Evolutionary conservation across 208 protist species (phyloP), one percentile per base, ranked within the genome.

Genomic region (Leptomonas pyrrhocoris): DNA sequence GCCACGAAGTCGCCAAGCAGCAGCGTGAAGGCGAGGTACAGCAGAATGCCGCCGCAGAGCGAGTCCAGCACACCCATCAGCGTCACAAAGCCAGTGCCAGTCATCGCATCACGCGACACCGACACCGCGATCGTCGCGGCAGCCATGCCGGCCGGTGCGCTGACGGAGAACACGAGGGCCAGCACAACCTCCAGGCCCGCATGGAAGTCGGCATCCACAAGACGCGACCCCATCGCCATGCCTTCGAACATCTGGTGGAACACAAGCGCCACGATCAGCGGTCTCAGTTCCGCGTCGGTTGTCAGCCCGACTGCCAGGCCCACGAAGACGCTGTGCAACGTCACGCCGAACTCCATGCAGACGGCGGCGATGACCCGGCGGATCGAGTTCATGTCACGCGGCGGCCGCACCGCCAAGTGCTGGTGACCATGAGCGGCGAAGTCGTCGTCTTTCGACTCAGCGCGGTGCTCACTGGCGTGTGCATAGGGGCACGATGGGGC

Each of bases 181-280:
- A 87, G 57, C 0, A 64, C 6, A 27, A 61, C 27, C 51, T 92
- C 83, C 53, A 86, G 64, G 21, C 28, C 62, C 15, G 30, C 46
- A 19, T 25, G 19, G 45, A 93, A 88, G 30, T 65, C 62, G n/a
- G 88, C 79, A n/a, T 93, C 88, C 61, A 75, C 84, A 25, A 93
- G 65, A 36, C 83, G 73, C 16, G 88, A 77, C 27, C 88, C 84
- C 42, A 93, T 69, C 13, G 84, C 77, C 60, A 90, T 80, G 27
- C 88, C 88, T 67, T 90, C 88, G 55, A 93, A 93, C 38, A 88
- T 55, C 67, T 92, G 86, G 55, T 92, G 86, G 55, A 92, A 88
- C 56, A 79, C 69, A 13, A 90, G 63, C 5, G 87, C 87, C 25
- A 90, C 57, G 31, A 88, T 51, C 28, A 93, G 72, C 42, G 73